Conservation (phyloP, 192 early-diverging fungal genomes). For the Gonapodya prolifera region DNA sequence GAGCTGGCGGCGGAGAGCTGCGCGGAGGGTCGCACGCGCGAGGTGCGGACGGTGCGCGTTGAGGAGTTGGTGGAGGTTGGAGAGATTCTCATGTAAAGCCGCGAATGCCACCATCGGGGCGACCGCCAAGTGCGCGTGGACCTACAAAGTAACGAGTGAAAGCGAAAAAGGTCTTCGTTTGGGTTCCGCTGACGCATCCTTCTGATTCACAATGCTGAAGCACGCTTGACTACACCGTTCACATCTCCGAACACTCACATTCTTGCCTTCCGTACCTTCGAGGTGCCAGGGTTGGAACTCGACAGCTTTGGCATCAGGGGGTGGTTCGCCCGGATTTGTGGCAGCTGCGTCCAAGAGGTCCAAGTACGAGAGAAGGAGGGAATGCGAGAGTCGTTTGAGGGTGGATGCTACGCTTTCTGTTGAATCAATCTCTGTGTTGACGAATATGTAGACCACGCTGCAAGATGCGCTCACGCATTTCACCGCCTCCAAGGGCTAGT, state of each 20-base stretch:
- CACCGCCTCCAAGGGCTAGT: not conserved
- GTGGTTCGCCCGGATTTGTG: not conserved
- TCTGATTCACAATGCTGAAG: not conserved
- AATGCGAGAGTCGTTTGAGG: not conserved
- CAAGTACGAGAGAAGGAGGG: not conserved
- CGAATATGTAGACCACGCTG: too few species aligned
- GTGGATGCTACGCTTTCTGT: not conserved
- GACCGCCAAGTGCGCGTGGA: not conserved
- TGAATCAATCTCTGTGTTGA: too few species aligned
- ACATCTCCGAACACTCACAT: not conserved
- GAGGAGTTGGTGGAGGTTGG: not conserved
- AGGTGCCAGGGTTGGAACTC: not conserved
- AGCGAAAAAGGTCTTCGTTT: not conserved
- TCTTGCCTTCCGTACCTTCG: not conserved
- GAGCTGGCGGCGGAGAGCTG: not conserved
- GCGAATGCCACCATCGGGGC: not conserved
- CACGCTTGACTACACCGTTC: not conserved
- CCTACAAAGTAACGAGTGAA: not conserved
- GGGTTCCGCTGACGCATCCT: too few species aligned
- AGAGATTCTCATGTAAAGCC: not conserved
- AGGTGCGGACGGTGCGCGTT: not conserved
- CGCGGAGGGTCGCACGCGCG: not conserved
- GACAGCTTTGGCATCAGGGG: not conserved
- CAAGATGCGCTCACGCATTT: too few species aligned
- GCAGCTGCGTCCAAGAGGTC: not conserved